Base-by-base conservation (phyloP, 2,329 filamentous ascomycete species). In the Calonectria leucothoes region DNA sequence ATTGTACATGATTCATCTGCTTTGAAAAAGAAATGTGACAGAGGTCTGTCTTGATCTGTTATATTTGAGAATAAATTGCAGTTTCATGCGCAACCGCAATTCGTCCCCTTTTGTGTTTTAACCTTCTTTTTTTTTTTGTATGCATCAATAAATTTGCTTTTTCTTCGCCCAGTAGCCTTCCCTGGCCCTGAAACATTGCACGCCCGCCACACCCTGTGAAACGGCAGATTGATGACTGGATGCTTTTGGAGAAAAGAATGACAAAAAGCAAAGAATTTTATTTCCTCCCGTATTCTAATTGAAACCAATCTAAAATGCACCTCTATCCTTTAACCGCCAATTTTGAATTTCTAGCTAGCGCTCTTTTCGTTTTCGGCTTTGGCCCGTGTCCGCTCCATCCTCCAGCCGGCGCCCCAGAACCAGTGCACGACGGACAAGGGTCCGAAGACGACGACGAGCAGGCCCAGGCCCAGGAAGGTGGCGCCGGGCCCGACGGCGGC, bases 331-430 rank as follows among this genome's bases (percentile, higher is more conserved):
- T 66, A 8, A 4, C n/a, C 23, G 63, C 27, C 27, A 14, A 5
- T 10, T 10, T 14, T 29, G 15, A 23, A 10, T 10, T 2, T 37
- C 8, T 45, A 45, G 3, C 6, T 45, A 8, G 42, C 42, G 42
- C 42, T 23, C 27, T 61, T 69, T 39, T 69, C n/a, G 37, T 7
- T 17, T 3, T 69, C 66, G 10, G n/a, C 17, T 20, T 66, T 66
- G 1, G 49, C n/a, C 48, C 23, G 52, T 10, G 48, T 66, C 10
- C 68, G 64, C 59, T 70, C 59, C 59, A 64, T 33, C 17, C 70
- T 68, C 70, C 70, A 72, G 12, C 23, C 7, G 12, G 57, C 55
- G 20, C 70, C 70, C 33, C 55, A 72, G 10, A 31, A 37, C 65
- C 70, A 64, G 35, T 68, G 55, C 8, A 72, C 48, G 25, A 61